Base-by-base conservation (phyloP, 1,139 yeast genomes). In the Saccharomyces pastorianus region DNA sequence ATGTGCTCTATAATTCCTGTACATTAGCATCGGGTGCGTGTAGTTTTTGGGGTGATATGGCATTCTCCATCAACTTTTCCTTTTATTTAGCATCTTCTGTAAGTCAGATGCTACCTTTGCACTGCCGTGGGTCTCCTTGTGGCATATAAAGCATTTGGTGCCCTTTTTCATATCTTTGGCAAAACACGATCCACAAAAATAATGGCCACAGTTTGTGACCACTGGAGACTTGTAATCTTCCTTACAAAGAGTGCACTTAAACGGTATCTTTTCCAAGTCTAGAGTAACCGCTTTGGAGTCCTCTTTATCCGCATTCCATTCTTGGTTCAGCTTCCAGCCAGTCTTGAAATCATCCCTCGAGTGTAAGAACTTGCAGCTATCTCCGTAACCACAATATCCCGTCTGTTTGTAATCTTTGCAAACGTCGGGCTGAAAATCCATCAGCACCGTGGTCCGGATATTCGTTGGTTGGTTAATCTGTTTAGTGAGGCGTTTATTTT, bases 371-470 rank as follows among this genome's bases (percentile, higher is more conserved):
- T 93, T 95, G 73, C 99, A 95, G n/a, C 95, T 85, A 64, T 95
- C 99, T 7, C 99, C 99, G 67, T 85, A 95, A 5, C 98, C 98
- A 76, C 99, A 95, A 66, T 83, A 91, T 0, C 99, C 99, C 0
- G 96, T 91, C 62, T 86, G 89, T 57, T 84, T 80, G 69, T 81
- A 95, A 69, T 95, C 98, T 65, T 93, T 95, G 67, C 99, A 95
- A 2, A 95, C 85, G 66, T 93, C 98, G 0, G 96, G 95, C 65
- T 89, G 96, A 67, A 85, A 93, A 65, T 93, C 99, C 41, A 88
- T 79, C n/a, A 85, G 74, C 0, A 88, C 82, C 0, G 93, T 86
- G n/a, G 84, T 77, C 51, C 82, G 76, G 34, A 89, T 77, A 64
- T 83, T 83, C 0, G 79, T 70, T 0, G 89, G 78, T 41, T 65